phyloP scores from a whole-genome alignment of 2,329 filamentous ascomycete species.

The Fonsecaea erecta region DNA sequence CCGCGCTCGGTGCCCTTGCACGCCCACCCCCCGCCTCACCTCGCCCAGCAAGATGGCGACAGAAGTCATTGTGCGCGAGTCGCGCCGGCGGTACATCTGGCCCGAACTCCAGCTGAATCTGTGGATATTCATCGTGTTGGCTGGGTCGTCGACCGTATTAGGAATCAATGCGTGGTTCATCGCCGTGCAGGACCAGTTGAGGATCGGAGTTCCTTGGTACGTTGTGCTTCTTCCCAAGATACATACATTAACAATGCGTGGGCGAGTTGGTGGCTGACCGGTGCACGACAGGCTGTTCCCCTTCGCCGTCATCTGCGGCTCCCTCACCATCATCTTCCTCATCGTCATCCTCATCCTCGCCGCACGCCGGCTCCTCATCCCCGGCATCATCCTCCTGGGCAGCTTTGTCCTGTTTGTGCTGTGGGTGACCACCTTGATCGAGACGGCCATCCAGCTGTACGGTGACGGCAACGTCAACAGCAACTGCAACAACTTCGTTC shows the following conservation, averaged over 20 bases:
- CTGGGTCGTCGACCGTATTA: conserved; percentile 60
- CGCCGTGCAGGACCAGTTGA: conserved; percentile 60
- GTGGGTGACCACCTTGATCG: conserved; percentile 66
- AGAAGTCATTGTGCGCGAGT: conserved; percentile 41
- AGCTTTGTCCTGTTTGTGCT: conserved; percentile 66
- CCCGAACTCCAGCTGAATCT: conserved; percentile 68
- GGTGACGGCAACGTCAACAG: conserved; percentile 61
- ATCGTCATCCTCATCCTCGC: conserved; percentile 63
- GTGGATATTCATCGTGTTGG: conserved; percentile 67
- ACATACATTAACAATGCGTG: too few relatives aligned
- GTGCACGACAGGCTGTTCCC: conserved; percentile 62
- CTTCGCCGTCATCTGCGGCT: conserved; percentile 63
- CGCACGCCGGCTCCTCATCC: conserved; percentile 60
- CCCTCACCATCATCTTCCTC: conserved; percentile 63
- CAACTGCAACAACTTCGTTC: conserved; percentile 63
- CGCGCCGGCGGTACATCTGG: conserved; percentile 62
- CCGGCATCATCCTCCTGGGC: conserved; percentile 63
- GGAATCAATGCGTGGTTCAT: conserved; percentile 67
- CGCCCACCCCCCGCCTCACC: conserved; percentile 9
- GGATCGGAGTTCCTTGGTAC: conserved; percentile 66
- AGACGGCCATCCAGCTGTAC: conserved; percentile 66
- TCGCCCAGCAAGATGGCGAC: conserved; percentile 40
- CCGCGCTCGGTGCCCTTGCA: conserved; percentile 11
- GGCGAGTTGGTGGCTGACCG: not conserved
- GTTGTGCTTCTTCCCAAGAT: too few relatives aligned